These are phyloP conservation scores for Talaromyces wortmannii DNA, from an alignment of 495 filamentous ascomycete species.

Conservation along the genomic window DNA sequence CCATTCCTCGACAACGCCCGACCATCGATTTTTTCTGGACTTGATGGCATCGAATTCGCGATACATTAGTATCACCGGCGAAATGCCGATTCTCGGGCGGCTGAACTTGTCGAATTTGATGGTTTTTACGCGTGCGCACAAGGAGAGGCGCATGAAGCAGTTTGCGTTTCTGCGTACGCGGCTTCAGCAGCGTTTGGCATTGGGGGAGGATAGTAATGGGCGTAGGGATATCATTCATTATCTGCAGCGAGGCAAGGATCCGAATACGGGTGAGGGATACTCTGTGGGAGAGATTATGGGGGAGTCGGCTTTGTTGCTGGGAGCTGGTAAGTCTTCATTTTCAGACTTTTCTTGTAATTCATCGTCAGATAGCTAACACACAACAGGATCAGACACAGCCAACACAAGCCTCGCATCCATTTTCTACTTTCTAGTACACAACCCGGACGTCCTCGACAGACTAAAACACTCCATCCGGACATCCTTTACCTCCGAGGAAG, in stretches of 20 bases:
- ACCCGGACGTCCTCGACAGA: slow-evolving; percentile 33
- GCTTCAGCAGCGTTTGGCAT: not conserved
- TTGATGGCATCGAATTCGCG: not conserved
- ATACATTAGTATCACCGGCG: not conserved
- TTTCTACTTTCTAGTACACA: slow-evolving; percentile 55
- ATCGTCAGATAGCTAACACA: not conserved
- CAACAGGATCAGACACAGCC: slow-evolving; percentile 43
- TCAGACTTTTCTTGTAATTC: not conserved
- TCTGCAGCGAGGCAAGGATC: not conserved
- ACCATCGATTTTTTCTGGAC: slow-evolving; percentile 45
- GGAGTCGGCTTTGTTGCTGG: not conserved
- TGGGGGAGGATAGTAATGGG: not conserved
- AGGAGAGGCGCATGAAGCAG: not conserved
- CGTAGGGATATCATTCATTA: slow-evolving; percentile 1
- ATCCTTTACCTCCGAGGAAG: slow-evolving; percentile 19
- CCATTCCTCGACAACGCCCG: slow-evolving; percentile 50
- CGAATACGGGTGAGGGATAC: not conserved
- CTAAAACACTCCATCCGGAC: slow-evolving; percentile 50
- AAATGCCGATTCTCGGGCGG: not conserved
- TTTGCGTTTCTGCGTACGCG: not conserved
- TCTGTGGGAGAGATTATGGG: not conserved
- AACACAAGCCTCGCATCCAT: slow-evolving; percentile 53
- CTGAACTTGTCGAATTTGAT: not conserved
- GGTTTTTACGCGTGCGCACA: not conserved
- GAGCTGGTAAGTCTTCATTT: not conserved